phyloP scores from a whole-genome alignment of 306 rosid genomes.

The Cicer pinnatifidum region DNA sequence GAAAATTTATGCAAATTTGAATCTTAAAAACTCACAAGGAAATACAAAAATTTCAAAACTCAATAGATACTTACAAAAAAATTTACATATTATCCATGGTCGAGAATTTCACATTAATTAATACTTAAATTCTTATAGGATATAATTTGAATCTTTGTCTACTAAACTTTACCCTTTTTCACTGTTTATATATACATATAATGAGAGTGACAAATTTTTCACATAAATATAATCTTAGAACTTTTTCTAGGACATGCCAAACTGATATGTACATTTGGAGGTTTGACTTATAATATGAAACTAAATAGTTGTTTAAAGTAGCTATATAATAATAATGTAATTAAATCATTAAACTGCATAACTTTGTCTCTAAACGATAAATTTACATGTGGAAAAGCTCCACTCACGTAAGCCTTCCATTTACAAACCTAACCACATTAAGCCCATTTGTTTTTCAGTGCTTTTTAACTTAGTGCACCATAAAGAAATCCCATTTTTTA shows the following conservation, averaged over 20 bases:
- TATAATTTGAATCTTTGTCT: too few species aligned
- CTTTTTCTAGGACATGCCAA: not conserved
- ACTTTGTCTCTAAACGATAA: constrained; percentile 3
- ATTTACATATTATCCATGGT: too few species aligned
- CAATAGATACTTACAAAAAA: too few species aligned
- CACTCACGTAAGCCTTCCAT: constrained; percentile 9
- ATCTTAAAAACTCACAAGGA: too few species aligned
- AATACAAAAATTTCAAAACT: too few species aligned
- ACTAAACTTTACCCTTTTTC: too few species aligned
- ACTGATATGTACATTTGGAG: not conserved
- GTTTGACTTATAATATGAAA: not conserved
- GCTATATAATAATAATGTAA: not conserved
- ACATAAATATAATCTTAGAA: not conserved
- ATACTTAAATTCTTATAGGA: too few species aligned
- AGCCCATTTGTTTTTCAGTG: constrained; percentile 5
- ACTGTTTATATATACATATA: too few species aligned
- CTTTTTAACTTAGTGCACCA: constrained; percentile 31
- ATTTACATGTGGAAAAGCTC: not conserved
- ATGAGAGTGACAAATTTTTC: constrained; percentile 4
- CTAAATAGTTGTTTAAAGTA: not conserved
- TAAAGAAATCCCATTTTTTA: constrained; percentile 21
- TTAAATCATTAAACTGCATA: not conserved
- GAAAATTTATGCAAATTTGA: too few species aligned
- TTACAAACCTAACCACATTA: constrained; percentile 18
- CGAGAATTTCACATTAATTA: too few species aligned